These are phyloP conservation scores for Ilyonectria sp. DNA, from an alignment of 2,329 filamentous ascomycete genomes.

Conservation along the genomic window DNA sequence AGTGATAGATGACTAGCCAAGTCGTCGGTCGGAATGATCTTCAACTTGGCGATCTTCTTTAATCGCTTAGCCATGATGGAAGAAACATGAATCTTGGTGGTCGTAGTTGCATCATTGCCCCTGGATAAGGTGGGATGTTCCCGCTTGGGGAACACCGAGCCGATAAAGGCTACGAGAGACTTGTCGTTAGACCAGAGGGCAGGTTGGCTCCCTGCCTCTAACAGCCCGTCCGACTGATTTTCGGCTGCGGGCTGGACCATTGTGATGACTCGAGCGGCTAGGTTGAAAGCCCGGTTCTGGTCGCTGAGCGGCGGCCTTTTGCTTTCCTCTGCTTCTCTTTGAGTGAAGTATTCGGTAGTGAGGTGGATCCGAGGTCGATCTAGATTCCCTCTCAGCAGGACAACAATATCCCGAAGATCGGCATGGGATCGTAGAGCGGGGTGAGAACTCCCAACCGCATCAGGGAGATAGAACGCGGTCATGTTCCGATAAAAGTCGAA, in stretches of 20 bases:
- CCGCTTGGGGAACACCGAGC: background rate
- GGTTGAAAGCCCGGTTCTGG: constrained; percentile 28
- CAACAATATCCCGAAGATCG: constrained; percentile 19
- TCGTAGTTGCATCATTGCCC: background rate
- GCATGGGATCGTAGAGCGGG: constrained; percentile 18
- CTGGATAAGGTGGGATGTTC: background rate
- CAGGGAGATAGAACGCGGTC: constrained; percentile 15
- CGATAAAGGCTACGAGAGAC: background rate
- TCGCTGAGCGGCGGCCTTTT: constrained; percentile 5
- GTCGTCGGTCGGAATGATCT: constrained; percentile 27
- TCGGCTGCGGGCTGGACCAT: constrained; percentile 25
- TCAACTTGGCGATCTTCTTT: constrained; percentile 24
- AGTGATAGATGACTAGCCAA: constrained; percentile 23
- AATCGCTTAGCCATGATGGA: constrained; percentile 20
- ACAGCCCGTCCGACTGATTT: constrained; percentile 21
- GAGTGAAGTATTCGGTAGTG: background rate
- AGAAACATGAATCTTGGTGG: background rate
- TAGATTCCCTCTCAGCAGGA: background rate
- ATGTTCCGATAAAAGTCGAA: constrained; percentile 24
- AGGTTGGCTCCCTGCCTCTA: constrained; percentile 19
- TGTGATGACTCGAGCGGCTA: constrained; percentile 15
- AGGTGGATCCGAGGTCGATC: constrained; percentile 1
- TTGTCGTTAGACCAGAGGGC: constrained; percentile 16
- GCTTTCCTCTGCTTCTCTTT: background rate
- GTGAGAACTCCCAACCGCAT: background rate